These are phyloP conservation scores for Toxoplasma gondii DNA, from an alignment of 169 alveolate genomes.

Conservation along the genomic window DNA sequence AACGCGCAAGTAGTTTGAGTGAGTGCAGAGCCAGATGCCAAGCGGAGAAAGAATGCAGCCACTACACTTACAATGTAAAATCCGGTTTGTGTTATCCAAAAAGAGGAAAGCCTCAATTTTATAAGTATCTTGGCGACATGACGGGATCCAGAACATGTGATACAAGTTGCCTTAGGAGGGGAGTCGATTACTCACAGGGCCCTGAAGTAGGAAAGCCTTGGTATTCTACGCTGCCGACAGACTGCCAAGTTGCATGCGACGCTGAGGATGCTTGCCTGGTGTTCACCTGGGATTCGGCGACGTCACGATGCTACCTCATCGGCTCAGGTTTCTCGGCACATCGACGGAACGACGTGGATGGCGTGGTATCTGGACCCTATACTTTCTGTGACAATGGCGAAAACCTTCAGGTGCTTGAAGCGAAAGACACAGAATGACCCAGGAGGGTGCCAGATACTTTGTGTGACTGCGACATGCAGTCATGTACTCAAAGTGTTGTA, in stretches of 20 bases:
- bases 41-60: not conserved
- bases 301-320: not conserved
- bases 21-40: not conserved
- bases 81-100: not conserved
- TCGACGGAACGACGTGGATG: not conserved
- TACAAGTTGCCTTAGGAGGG: not conserved
- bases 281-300: not conserved
- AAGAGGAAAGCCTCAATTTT: not conserved
- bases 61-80: not conserved
- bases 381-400: not conserved
- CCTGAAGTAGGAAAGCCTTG: not conserved
- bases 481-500: too few relatives aligned
- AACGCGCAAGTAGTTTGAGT: not conserved
- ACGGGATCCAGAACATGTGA: not conserved
- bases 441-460: too few relatives aligned
- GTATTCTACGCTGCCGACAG: not conserved
- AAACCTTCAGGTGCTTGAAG: not conserved
- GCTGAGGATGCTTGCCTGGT: not conserved
- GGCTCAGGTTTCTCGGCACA: not conserved
- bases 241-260: not conserved
- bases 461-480: too few relatives aligned
- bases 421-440: not conserved
- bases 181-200: not conserved
- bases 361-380: not conserved
- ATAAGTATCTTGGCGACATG: not conserved